Evolutionary conservation across 2,329 filamentous ascomycete species (phyloP), one percentile per base, ranked within the genome.

Genomic region (Botrytis cinerea): DNA sequence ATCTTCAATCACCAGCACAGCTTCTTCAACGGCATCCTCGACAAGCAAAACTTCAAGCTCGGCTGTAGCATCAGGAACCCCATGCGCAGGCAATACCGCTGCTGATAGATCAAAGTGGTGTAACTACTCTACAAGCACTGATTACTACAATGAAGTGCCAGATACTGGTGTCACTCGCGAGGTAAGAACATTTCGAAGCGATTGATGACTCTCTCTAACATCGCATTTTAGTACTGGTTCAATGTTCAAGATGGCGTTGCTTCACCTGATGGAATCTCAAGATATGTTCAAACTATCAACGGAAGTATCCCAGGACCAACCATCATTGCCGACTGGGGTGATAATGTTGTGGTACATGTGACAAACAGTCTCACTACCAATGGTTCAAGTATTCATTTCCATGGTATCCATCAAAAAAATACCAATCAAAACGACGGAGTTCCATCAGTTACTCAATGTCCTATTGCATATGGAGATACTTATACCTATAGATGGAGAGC

Each of bases 381-480:
- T 83, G 76, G 77, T 32, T 74, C 77, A 20, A 70, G 66, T 35
- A 67, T 78, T 45, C 85, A 87, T 75, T 87, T 83, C 83, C 86
- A 87, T 74, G 86, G 86, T 45, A 78, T 87, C 20, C 79, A 83
- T 22, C 83, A 85, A 75, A 79, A 84, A 20, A 79, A 82, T 45
- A 80, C 81, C 8, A 83, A 82, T 59, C 76, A 83, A 59, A 81
- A 81, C 76, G 84, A 86, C 72, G 84, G 84, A 22, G 82, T 82
- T 1, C 81, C 81, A 32, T 83, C 84, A 16, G 38, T 87, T 45
- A 87, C 86, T 6, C 90, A 93, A 80, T 93, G 91, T 75, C 90
- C 91, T 1, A 88, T 92, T 72, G 82, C 87, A 81, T 32, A n/a
- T 35, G 67, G 72, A 32, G 6, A 12, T n/a, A 73, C 72, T 25